Conservation (phyloP, 495 filamentous ascomycete species). For the Jackrogersella multiformis region DNA sequence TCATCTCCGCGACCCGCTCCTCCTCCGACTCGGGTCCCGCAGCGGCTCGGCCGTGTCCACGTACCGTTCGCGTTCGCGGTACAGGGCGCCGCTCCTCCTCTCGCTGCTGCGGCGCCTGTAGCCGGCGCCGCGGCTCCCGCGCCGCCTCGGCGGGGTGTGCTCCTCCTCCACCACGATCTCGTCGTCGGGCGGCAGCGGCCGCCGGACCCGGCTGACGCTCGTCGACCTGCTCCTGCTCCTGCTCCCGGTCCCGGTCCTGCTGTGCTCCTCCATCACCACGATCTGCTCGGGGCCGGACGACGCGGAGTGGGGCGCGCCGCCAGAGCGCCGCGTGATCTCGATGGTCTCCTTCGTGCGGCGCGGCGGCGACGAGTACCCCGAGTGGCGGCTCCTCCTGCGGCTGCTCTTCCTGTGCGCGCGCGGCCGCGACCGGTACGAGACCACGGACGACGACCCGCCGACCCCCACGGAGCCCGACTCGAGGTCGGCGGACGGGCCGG, state of each 20-base stretch:
- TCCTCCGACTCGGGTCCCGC: conserved; percentile 46
- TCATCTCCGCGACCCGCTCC: conserved; percentile 41
- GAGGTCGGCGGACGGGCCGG: conserved; percentile 19
- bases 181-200: conserved; percentile 35
- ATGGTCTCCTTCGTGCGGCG: conserved; percentile 45
- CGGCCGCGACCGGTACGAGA: conserved; percentile 47
- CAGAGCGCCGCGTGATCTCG: conserved; percentile 51
- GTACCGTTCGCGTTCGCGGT: conserved; percentile 49
- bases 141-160: conserved; percentile 46
- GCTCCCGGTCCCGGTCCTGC: conserved; percentile 39
- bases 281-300: conserved; percentile 47
- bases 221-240: conserved; percentile 36
- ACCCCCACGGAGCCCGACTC: conserved; percentile 48
- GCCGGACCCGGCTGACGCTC: conserved; percentile 33
- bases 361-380: conserved; percentile 3
- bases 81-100: conserved; percentile 46
- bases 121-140: conserved; percentile 40
- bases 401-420: conserved; percentile 37
- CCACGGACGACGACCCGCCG: conserved; percentile 28
- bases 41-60: conserved; percentile 44
- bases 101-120: conserved; percentile 47
- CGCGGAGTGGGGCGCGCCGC: conserved; percentile 35
- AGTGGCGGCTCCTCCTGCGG: conserved; percentile 1
- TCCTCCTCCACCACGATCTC: conserved; percentile 61
- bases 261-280: conserved; percentile 50